These are phyloP conservation scores for Torulaspora microellipsoides DNA, from an alignment of 805 yeast species.

Conservation along the genomic window DNA sequence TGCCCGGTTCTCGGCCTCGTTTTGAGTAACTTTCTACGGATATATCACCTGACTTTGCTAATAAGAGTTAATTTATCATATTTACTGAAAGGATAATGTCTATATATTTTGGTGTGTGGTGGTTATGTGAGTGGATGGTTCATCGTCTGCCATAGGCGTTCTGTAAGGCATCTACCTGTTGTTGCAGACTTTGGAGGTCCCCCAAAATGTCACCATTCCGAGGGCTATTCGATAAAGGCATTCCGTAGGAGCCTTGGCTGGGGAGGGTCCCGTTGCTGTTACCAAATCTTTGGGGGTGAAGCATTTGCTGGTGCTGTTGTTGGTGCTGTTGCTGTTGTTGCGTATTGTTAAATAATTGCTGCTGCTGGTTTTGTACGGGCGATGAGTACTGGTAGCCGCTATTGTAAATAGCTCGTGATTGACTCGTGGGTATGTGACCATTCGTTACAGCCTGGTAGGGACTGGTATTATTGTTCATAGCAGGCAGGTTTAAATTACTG, in stretches of 20 bases:
- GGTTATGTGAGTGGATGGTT: not conserved
- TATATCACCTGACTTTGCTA: too few relatives aligned
- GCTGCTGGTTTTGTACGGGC: constrained; percentile 13
- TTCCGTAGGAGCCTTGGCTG: constrained; percentile 9
- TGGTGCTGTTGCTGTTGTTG: constrained; percentile 17
- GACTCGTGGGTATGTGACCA: constrained; percentile 5
- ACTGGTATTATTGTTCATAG: constrained; percentile 4
- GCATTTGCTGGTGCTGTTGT: constrained; percentile 29
- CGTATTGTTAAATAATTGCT: not conserved
- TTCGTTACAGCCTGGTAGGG: constrained; percentile 5
- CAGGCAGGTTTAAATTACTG: constrained; percentile 15
- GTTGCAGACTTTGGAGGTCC: constrained; percentile 62
- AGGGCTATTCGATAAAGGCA: constrained; percentile 17
- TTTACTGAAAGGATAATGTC: not conserved
- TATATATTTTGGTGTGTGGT: not conserved
- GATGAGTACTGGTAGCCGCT: constrained; percentile 15
- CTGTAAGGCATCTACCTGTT: constrained; percentile 58
- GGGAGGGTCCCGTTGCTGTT: constrained; percentile 20
- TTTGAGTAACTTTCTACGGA: too few relatives aligned
- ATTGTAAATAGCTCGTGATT: constrained; percentile 11
- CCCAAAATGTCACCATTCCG: constrained; percentile 48
- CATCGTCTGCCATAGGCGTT: constrained; percentile 20
- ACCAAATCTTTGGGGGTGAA: constrained; percentile 5
- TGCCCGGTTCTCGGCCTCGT: constrained; percentile 2
- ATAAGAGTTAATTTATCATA: too few relatives aligned